phyloP scores from a whole-genome alignment of 2,329 filamentous ascomycete genomes.

The Penicillium sp. region DNA sequence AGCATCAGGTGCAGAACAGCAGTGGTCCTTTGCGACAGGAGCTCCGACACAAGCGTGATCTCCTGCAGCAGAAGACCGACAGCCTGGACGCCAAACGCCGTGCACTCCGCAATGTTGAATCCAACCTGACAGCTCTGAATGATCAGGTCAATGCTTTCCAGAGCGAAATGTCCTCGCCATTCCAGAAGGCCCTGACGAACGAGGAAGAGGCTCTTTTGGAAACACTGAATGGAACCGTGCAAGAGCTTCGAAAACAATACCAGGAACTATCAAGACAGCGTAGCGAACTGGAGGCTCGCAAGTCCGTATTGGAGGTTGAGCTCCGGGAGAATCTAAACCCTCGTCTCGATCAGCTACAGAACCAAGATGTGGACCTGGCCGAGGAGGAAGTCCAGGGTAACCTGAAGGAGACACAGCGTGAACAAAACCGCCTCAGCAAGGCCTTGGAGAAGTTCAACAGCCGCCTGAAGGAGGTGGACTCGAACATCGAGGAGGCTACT shows the following conservation, averaged over 20 bases:
- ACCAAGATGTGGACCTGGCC: conserved; percentile 67
- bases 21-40: conserved; percentile 80
- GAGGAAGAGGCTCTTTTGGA: conserved; percentile 84
- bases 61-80: conserved; percentile 71
- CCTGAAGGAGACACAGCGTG: conserved; percentile 75
- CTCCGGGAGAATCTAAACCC: conserved; percentile 86
- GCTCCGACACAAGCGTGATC: conserved; percentile 70
- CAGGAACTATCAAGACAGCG: conserved; percentile 72
- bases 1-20: conserved; percentile 75
- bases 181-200: conserved; percentile 83
- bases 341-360: conserved; percentile 81
- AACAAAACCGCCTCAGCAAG: conserved; percentile 76
- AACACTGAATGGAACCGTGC: conserved; percentile 66
- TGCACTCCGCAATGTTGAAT: conserved; percentile 67
- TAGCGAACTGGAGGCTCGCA: conserved; percentile 75
- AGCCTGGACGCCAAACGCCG: conserved; percentile 72
- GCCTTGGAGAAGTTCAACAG: conserved; percentile 66
- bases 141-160: conserved; percentile 77
- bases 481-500: conserved; percentile 64
- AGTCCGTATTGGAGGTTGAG: conserved; percentile 81
- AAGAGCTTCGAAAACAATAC: conserved; percentile 74
- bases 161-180: conserved; percentile 78
- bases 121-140: conserved; percentile 72
- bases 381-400: conserved; percentile 62
- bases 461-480: conserved; percentile 74